Evolutionary conservation across 139 green algal genomes (phyloP).

Genomic region (Chlamydomonas asymmetrica): DNA sequence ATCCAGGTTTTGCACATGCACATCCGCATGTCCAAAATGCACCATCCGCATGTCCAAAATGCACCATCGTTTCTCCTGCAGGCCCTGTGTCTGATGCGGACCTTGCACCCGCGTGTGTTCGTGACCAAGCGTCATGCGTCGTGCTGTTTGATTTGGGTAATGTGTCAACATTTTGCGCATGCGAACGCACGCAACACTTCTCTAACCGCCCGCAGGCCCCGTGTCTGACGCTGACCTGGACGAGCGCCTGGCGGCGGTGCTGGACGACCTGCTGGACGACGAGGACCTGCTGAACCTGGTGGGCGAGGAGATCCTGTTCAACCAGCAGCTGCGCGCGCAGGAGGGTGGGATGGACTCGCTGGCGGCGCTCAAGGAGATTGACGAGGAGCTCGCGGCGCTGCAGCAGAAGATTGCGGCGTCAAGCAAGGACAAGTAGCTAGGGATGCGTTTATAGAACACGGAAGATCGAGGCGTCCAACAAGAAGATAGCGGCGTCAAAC

Average conservation of each 20-base stretch:
- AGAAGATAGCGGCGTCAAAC: no score
- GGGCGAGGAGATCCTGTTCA: slow-evolving; percentile 16
- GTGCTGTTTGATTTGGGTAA: no score
- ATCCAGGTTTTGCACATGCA: background rate
- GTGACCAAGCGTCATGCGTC: background rate
- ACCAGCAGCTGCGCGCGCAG: background rate
- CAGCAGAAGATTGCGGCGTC: no score
- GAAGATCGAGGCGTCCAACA: no score
- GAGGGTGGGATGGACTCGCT: slow-evolving; percentile 2
- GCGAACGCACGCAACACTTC: background rate
- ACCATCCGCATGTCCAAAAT: background rate
- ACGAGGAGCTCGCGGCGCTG: background rate
- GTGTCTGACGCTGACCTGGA: background rate
- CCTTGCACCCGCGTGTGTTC: background rate
- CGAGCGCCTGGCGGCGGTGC: background rate
- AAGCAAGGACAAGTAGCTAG: no score
- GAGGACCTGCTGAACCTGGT: slow-evolving; percentile 19
- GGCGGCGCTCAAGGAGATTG: slow-evolving; percentile 13
- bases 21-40: background rate
- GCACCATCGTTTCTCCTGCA: no score
- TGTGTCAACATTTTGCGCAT: no score
- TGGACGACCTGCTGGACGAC: slow-evolving; percentile 25
- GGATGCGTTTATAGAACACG: no score
- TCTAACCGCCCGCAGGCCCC: background rate
- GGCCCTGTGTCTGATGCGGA: background rate